Evolutionary conservation across 306 rosid genomes (phyloP).

Genomic region (Vicia faba): DNA sequence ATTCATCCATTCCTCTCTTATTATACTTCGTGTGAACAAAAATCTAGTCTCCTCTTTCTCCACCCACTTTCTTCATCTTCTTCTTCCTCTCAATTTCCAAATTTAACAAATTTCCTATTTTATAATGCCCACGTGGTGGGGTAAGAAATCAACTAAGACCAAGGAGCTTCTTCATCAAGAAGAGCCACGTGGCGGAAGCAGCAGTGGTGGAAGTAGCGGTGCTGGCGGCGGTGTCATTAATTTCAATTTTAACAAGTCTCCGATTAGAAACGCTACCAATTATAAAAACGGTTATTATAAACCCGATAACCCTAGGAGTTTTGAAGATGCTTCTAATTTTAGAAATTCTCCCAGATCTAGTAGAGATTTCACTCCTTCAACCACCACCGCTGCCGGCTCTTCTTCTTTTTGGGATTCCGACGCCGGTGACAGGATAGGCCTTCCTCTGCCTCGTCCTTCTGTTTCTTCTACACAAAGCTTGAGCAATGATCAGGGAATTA

Average conservation of each 20-base stretch:
- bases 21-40: background rate
- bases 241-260: slow-evolving; percentile 46
- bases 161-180: slow-evolving; percentile 34
- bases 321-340: slow-evolving; percentile 46
- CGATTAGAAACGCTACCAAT: slow-evolving; percentile 32
- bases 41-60: background rate
- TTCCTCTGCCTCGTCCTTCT: slow-evolving; percentile 77
- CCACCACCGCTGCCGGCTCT: slow-evolving; percentile 25
- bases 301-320: slow-evolving; percentile 50
- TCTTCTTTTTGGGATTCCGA: slow-evolving; percentile 60
- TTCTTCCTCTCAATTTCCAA: background rate
- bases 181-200: background rate
- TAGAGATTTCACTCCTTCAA: slow-evolving; percentile 46
- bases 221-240: slow-evolving; percentile 4
- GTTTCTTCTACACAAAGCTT: slow-evolving; percentile 46
- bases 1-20: background rate
- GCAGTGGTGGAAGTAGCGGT: background rate
- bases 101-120: background rate
- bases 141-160: slow-evolving; percentile 58
- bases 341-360: slow-evolving; percentile 58
- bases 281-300: slow-evolving; percentile 4
- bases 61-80: background rate
- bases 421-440: slow-evolving; percentile 44
- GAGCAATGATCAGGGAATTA: slow-evolving; percentile 54
- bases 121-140: slow-evolving; percentile 92